Evolutionary conservation across 768 basidiomycete genomes (phyloP).

Genomic region (Tricholoma saponaceum): DNA sequence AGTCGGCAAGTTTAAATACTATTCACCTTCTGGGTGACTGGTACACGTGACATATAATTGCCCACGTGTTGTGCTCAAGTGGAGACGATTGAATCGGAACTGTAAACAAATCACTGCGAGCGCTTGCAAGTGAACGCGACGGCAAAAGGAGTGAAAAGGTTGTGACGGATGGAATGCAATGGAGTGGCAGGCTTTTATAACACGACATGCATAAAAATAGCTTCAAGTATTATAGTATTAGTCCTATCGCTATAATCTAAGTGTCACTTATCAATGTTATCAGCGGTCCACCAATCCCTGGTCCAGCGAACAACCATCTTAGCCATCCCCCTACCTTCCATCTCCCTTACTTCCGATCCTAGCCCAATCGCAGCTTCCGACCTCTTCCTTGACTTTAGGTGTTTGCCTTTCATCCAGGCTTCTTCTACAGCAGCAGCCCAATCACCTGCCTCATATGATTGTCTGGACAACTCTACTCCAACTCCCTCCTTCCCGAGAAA

Average conservation of each 20-base stretch:
- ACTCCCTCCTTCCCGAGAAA: slow-evolving; percentile 69
- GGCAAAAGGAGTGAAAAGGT: background rate
- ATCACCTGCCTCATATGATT: slow-evolving; percentile 66
- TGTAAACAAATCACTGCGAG: too few relatives aligned
- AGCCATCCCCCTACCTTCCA: slow-evolving; percentile 45
- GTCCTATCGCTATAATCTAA: background rate
- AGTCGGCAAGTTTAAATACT: background rate
- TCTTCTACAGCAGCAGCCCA: slow-evolving; percentile 59
- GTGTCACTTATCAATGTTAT: background rate
- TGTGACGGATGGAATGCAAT: background rate
- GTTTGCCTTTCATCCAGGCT: slow-evolving; percentile 51
- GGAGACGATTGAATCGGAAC: too few relatives aligned
- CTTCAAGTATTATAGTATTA: background rate
- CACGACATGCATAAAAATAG: background rate
- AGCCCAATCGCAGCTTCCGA: slow-evolving; percentile 29
- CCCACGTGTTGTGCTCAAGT: background rate
- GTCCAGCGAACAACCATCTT: slow-evolving; percentile 49
- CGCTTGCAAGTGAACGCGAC: background rate
- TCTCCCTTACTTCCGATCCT: slow-evolving; percentile 35
- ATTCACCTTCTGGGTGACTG: background rate
- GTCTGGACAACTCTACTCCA: slow-evolving; percentile 63
- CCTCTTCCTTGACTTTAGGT: slow-evolving; percentile 45
- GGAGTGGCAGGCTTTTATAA: background rate
- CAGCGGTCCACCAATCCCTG: slow-evolving; percentile 24
- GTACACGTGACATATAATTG: slow-evolving; percentile 1